Base-by-base conservation (phyloP, 192 early-diverging fungal species). In the Coemansia sp. region DNA sequence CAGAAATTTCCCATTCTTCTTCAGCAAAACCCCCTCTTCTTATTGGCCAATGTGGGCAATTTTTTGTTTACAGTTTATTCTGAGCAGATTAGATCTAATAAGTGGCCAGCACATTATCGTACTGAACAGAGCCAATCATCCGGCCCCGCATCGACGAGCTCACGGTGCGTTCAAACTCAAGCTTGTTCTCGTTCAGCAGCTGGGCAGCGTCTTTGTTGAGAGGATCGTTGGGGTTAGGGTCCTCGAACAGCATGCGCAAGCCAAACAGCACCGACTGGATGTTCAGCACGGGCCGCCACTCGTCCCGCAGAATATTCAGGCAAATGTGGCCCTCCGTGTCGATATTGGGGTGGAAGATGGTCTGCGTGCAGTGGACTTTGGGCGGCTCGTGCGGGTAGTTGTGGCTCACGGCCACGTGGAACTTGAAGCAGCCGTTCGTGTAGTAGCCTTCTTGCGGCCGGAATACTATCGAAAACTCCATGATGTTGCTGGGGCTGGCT, bases 221-320 rank as follows among this genome's bases (percentile, higher is more conserved):
- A 54, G 96, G 96, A 81, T 99, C 96, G 37, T 95, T 92, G 2
- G 94, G 85, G 66, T 99, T 97, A 0, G 96, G 96, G 47, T 90
- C 93, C 62, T 92, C 64, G 58, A 99, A 93, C 41, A 99, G 69
- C 71, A 92, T 90, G 60, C 93, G 90, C 45, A 97, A 66, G 6
- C 93, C 93, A 55, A 99, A 88, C 56, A 97, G 62, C 23, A 96
- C 85, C 38, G 91, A 81, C 66, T 93, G 88, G 47, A 99, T 82
- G 62, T 90, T 93, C 47, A 97, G 81, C n/a, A 96, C 96, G 3
- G 96, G 96, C 63, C 94, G 95, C 96, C 96, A 98, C 72, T 98
- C 93, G 67, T 98, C 94, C 54, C 96, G 87, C 58, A 98, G 77
- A 56, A 98, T 92, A 71, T 97, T 97, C 23, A 98, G 78, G 60